A percentile compares a stretch with the other conserved stretches of the same genome.
These are phyloP conservation scores for Ceratopteris richardii DNA, from an alignment of 75 land plant genomes.

Conservation along the genomic window DNA sequence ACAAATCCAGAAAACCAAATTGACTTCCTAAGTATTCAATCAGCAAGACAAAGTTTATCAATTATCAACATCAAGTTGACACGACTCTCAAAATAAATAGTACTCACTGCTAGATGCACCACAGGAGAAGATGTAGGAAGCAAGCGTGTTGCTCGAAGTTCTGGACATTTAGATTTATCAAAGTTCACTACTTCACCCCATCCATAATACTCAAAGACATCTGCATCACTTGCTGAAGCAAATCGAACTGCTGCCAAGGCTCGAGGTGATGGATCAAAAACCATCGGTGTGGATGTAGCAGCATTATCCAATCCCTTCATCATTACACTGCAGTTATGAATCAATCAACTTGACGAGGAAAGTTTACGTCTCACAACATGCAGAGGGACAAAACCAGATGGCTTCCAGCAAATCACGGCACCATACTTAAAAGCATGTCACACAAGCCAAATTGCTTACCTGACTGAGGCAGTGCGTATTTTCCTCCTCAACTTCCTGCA, in stretches of 20 bases:
- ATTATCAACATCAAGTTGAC: too few relatives aligned
- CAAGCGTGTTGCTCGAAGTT: conserved; percentile 19
- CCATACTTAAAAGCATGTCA: too few relatives aligned
- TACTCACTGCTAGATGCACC: conserved; percentile 35
- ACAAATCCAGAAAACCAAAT: too few relatives aligned
- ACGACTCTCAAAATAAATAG: too few relatives aligned
- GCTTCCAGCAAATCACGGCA: too few relatives aligned
- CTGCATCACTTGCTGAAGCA: conserved; percentile 30
- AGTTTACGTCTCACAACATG: not conserved
- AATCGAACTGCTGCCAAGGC: conserved; percentile 21
- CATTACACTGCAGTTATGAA: conserved; percentile 3
- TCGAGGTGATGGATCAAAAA: conserved; percentile 10
- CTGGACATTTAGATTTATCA: conserved; percentile 31
- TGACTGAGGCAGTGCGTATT: not conserved
- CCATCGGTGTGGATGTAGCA: not conserved
- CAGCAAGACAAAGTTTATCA: too few relatives aligned
- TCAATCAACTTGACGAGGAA: not conserved
- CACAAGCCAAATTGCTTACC: not conserved
- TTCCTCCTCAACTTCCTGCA: conserved; percentile 1
- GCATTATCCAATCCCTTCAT: conserved; percentile 7
- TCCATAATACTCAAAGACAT: conserved; percentile 23
- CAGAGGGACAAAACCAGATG: too few relatives aligned
- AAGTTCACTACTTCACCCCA: conserved; percentile 30
- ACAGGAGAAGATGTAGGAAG: conserved; percentile 35
- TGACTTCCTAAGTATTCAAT: too few relatives aligned